Evolutionary conservation across 495 filamentous ascomycete species (phyloP).

Genomic region (Aspergillus diversus): DNA sequence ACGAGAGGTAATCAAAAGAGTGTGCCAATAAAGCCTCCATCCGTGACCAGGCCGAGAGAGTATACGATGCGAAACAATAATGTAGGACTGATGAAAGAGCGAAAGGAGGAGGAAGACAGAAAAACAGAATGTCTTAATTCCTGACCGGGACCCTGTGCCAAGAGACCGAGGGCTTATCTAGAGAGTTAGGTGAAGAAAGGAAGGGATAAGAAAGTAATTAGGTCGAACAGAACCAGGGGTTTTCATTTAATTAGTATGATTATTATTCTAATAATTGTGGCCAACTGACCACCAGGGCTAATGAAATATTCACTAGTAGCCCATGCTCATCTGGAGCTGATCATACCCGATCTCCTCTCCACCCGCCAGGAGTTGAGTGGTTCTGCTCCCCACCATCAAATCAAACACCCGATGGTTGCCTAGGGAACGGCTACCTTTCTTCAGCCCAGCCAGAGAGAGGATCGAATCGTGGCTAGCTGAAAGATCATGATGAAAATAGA

Average conservation of each 20-base stretch:
- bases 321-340: slow-evolving; percentile 15
- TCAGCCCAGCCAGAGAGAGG: slow-evolving; percentile 11
- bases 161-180: slow-evolving; percentile 23
- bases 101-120: slow-evolving; percentile 6
- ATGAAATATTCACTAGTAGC: slow-evolving; percentile 15
- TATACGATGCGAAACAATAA: slow-evolving; percentile 23
- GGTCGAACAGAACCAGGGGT: slow-evolving; percentile 20
- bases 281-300: not conserved
- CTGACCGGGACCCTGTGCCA: slow-evolving; percentile 20
- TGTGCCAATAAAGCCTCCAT: slow-evolving; percentile 94
- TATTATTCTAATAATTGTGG: slow-evolving; percentile 15
- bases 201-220: not conserved
- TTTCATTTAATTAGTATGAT: slow-evolving; percentile 11
- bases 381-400: slow-evolving; percentile 15
- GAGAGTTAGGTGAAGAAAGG: slow-evolving; percentile 14
- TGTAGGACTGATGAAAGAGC: slow-evolving; percentile 4
- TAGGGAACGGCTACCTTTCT: slow-evolving; percentile 15
- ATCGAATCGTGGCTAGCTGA: not conserved
- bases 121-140: slow-evolving; percentile 12
- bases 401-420: slow-evolving; percentile 22
- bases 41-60: slow-evolving; percentile 20
- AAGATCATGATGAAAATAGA: not conserved
- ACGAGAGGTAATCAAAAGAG: slow-evolving; percentile 95
- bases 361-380: slow-evolving; percentile 18
- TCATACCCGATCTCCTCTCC: slow-evolving; percentile 22